Conservation (phyloP, 1,284 basidiomycete genomes). For the Rugiboletus extremiorientalis region DNA sequence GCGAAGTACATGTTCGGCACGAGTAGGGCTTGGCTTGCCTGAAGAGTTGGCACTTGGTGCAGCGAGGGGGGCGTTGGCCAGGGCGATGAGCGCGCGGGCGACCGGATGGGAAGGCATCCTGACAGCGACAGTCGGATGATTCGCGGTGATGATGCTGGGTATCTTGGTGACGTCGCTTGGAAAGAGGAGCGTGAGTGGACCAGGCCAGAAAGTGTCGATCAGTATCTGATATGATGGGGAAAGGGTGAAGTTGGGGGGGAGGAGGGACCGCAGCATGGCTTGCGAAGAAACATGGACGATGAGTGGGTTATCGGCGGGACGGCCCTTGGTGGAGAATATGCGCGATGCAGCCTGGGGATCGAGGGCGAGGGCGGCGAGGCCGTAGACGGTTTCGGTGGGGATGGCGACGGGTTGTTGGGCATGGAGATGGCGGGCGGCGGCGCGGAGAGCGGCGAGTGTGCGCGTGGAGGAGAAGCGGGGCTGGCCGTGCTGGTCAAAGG, state of each 20-base stretch:
- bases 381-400: slow-evolving; percentile 98
- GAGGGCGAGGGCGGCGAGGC: slow-evolving; percentile 87
- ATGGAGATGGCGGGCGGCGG: slow-evolving; percentile 50
- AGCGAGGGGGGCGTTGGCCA: slow-evolving; percentile 77
- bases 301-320: slow-evolving; percentile 95
- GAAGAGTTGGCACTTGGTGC: slow-evolving; percentile 97
- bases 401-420: slow-evolving; percentile 72
- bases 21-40: slow-evolving; percentile 92
- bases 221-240: slow-evolving; percentile 68
- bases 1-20: slow-evolving; percentile 81
- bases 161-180: slow-evolving; percentile 63
- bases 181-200: slow-evolving; percentile 90
- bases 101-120: slow-evolving; percentile 95
- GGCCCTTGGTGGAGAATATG: slow-evolving; percentile 90
- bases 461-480: slow-evolving; percentile 46
- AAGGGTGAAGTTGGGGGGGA: slow-evolving; percentile 62
- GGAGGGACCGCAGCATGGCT: slow-evolving; percentile 74
- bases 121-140: slow-evolving; percentile 84
- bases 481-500: slow-evolving; percentile 43
- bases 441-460: slow-evolving; percentile 46
- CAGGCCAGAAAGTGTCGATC: slow-evolving; percentile 92
- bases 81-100: slow-evolving; percentile 85
- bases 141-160: slow-evolving; percentile 72
- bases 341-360: slow-evolving; percentile 61
- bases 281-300: slow-evolving; percentile 95